phyloP scores from a whole-genome alignment of 2,329 filamentous ascomycete species.

The Neoscytalidium dimidiatum region DNA sequence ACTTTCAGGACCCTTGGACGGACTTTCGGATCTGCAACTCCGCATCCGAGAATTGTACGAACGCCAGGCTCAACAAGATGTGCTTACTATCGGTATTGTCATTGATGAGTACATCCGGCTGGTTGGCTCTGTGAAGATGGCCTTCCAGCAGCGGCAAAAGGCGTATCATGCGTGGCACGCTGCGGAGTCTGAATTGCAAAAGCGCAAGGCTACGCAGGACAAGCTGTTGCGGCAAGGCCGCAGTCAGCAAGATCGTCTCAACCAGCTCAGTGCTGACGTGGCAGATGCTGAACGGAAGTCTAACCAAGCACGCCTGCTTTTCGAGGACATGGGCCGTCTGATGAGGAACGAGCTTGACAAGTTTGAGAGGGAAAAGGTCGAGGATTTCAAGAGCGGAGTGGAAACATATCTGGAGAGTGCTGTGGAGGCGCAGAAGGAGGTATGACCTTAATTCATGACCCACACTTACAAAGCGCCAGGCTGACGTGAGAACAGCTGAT shows the following conservation, averaged over 20 bases:
- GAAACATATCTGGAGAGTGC: conserved; percentile 97
- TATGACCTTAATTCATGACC: conserved; percentile 43
- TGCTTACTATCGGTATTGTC: conserved; percentile 93
- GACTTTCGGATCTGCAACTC: conserved; percentile 88
- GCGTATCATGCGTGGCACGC: conserved; percentile 93
- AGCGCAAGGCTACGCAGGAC: conserved; percentile 85
- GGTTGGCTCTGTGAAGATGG: conserved; percentile 91
- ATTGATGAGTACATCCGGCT: conserved; percentile 97
- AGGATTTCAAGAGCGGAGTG: conserved; percentile 95
- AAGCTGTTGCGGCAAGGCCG: conserved; percentile 94
- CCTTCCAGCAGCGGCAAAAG: conserved; percentile 90
- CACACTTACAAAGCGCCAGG: neutral
- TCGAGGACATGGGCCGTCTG: conserved; percentile 95
- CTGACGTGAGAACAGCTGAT: conserved; percentile 53
- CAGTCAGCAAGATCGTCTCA: conserved; percentile 92
- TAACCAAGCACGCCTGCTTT: conserved; percentile 83
- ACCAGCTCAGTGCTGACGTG: conserved; percentile 89
- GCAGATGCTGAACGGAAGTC: conserved; percentile 92
- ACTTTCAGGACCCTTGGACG: conserved; percentile 85
- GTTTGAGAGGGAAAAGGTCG: conserved; percentile 96
- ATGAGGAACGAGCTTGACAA: conserved; percentile 90
- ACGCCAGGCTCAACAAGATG: conserved; percentile 93
- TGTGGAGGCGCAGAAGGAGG: conserved; percentile 98
- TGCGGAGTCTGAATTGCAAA: conserved; percentile 86
- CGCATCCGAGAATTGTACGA: conserved; percentile 95